Evolutionary conservation across 768 basidiomycete species (phyloP), one percentile per base, ranked within the genome.

Genomic region (Mycena galopus): DNA sequence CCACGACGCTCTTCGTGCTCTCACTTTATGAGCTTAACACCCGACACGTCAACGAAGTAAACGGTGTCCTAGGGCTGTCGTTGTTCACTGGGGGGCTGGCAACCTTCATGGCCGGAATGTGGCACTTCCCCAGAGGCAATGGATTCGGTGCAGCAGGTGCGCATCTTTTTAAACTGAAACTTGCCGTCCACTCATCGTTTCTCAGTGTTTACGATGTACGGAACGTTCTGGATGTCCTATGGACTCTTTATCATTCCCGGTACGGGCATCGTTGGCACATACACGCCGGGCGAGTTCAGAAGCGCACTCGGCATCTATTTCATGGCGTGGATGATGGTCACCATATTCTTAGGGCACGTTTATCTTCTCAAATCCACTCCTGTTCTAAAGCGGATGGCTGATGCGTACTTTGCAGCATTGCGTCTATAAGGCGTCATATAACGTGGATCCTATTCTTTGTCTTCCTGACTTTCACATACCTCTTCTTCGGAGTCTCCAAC

Each of bases 61-160:
- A 89, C 62, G 84, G 86, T 21, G 84, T 91, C 39, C 82, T 91
- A 39, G 92, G 91, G 57, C 90, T 93, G 89, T 89, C 90, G 6
- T 76, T 90, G 69, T 89, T 86, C 73, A 85, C 86, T 67, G 92
- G 92, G n/a, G 92, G 92, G 69, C 86, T 92, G 12, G 86, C 82
- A 33, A 91, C 92, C 74, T 82, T 93, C 71, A 78, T 92, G 61
- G 92, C 91, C 25, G 92, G 92, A 63, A 91, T 92, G 87, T 91
- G 90, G 90, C 85, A 86, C 77, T 86, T 87, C 73, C 82, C 84
- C 11, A 78, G 82, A 12, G 87, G 86, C 5, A 89, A 90, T 67
- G 80, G 79, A 6, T 90, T 87, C 65, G 88, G 88, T 61, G 88
- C 88, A 1, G 87, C 88, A 14, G 87, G 88, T 88, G 37, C 73